Conservation (phyloP, 805 yeast species). For the Kodamaea kakaduensis region DNA sequence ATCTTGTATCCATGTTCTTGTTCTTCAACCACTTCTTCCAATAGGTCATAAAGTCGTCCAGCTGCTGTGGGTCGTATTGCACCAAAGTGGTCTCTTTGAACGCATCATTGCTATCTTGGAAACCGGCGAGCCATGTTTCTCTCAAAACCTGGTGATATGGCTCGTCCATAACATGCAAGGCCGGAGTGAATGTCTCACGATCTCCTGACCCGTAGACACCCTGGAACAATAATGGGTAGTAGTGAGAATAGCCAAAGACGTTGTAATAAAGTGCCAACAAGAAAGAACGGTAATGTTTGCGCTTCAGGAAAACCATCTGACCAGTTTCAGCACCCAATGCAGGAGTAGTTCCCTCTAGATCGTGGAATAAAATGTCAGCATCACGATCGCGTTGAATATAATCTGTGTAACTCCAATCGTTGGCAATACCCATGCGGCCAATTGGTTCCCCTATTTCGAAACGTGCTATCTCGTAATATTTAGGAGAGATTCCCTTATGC, state of each 20-base stretch:
- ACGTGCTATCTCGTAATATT: constrained; percentile 31
- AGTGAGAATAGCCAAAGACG: constrained; percentile 33
- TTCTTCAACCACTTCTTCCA: constrained; percentile 26
- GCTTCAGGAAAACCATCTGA: constrained; percentile 33
- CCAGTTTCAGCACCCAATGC: constrained; percentile 40
- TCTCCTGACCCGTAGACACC: constrained; percentile 45
- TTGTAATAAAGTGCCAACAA: constrained; percentile 37
- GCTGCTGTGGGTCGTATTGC: constrained; percentile 27
- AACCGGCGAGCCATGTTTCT: constrained; percentile 13
- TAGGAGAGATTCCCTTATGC: constrained; percentile 39
- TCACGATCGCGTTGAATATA: constrained; percentile 8
- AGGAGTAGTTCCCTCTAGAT: constrained; percentile 29
- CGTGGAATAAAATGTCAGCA: constrained; percentile 21
- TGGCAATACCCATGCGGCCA: constrained; percentile 25
- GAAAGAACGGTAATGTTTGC: constrained; percentile 28
- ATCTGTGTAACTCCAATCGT: constrained; percentile 17
- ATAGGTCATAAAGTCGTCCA: constrained; percentile 15
- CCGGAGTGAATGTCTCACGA: constrained; percentile 40
- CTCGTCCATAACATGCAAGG: constrained; percentile 33
- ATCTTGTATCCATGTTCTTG: constrained; percentile 24
- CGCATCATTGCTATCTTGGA: constrained; percentile 2
- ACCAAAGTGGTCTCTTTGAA: constrained; percentile 27
- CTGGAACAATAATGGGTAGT: constrained; percentile 36
- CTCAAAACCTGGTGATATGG: constrained; percentile 35
- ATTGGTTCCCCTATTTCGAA: constrained; percentile 21